Base-by-base conservation (phyloP, 768 basidiomycete genomes). In the Kockovaella imperatae region DNA sequence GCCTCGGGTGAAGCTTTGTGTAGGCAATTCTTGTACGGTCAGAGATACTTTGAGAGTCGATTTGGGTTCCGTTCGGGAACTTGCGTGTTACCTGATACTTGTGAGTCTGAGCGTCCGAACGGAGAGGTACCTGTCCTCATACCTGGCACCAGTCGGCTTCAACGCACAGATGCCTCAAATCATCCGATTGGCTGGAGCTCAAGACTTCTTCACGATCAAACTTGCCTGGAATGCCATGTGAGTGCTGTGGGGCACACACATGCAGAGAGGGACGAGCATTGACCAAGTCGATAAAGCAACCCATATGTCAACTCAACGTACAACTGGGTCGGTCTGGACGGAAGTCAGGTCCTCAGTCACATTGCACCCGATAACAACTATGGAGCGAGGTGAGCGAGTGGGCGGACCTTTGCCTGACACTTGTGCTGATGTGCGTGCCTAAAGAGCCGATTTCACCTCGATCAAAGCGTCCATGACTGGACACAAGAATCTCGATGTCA, bases 121-220 rank as follows among this genome's bases (percentile, higher is more conserved):
- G n/a, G n/a, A n/a, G n/a, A n/a, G n/a, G n/a, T n/a, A n/a, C n/a
- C n/a, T n/a, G n/a, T n/a, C n/a, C n/a, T n/a, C n/a, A n/a, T n/a
- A n/a, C n/a, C n/a, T n/a, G n/a, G 95, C 56, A 88, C 84, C 18
- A 85, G 85, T 99, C 66, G 95, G 95, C 2, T 77, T 96, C 57
- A 90, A 86, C 15, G 86, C 86, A 6, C 86, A 89, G 11, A 76
- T 88, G 39, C 95, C 95, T 3, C 93, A 97, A 72, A 73, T 97
- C 45, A 81, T 89, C 49, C 75, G 90, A 7, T 56, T 68, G 18
- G 70, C 74, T 54, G 90, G 85, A 6, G 88, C 90, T 83, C 79
- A 83, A 52, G 88, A 88, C 67, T 99, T 99, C 77, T 97, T 96
- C 71, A 96, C 93, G 0, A 91, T 97, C 71, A 99, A 97, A 73